A percentile compares a stretch with the other conserved stretches of the same genome.
Evolutionary conservation across 2,329 filamentous ascomycete genomes (phyloP).

Genomic region (Alternaria sp.): DNA sequence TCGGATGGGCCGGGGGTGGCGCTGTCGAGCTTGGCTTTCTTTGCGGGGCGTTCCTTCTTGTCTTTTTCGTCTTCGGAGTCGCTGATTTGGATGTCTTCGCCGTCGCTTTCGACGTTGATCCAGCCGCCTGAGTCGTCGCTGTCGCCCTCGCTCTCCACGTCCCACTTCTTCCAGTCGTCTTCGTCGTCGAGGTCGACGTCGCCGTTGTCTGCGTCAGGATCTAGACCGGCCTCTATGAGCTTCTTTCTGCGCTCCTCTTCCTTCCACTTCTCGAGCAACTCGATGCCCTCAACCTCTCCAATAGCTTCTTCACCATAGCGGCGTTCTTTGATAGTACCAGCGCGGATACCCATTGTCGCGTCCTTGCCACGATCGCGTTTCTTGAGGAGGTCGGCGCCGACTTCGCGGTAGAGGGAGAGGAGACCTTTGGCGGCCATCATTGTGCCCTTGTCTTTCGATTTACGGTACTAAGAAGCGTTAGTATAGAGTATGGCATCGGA

Average conservation of each 20-base stretch:
- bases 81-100: slow-evolving; percentile 74
- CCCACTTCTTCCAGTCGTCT: slow-evolving; percentile 64
- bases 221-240: slow-evolving; percentile 70
- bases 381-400: slow-evolving; percentile 85
- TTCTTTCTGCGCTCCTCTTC: slow-evolving; percentile 82
- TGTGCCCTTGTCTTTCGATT: slow-evolving; percentile 98
- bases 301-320: slow-evolving; percentile 82
- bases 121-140: slow-evolving; percentile 83
- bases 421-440: slow-evolving; percentile 98
- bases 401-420: slow-evolving; percentile 87
- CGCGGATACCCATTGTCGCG: slow-evolving; percentile 80
- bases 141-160: slow-evolving; percentile 63
- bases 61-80: slow-evolving; percentile 74
- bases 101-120: slow-evolving; percentile 88
- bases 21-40: slow-evolving; percentile 66
- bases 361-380: slow-evolving; percentile 92
- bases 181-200: slow-evolving; percentile 67
- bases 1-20: slow-evolving; percentile 44
- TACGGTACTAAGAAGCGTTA: slow-evolving; percentile 67
- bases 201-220: slow-evolving; percentile 65
- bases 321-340: slow-evolving; percentile 75
- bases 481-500: background rate
- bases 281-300: slow-evolving; percentile 91
- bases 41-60: slow-evolving; percentile 61
- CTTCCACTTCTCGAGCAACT: slow-evolving; percentile 92